Evolutionary conservation across 75 land plant genomes (phyloP).

Genomic region (Gnetum montanum): DNA sequence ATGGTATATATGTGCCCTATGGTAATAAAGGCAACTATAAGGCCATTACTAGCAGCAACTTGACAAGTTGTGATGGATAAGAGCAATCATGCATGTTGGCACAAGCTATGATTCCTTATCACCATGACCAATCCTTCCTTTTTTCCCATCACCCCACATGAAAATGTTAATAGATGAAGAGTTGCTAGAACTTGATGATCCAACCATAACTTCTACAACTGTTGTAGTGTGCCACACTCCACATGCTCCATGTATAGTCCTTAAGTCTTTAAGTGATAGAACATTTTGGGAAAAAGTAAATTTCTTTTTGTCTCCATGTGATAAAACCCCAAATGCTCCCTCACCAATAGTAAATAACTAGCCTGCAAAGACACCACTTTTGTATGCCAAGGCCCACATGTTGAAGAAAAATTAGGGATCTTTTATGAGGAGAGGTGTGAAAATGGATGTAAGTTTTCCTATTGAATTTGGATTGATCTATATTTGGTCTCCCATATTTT

Average conservation of each 20-base stretch:
- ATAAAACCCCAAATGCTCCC: conserved; percentile 52
- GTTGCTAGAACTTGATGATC: conserved; percentile 18
- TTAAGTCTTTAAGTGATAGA: conserved; percentile 32
- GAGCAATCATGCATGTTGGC: conserved; percentile 46
- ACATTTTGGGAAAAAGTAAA: conserved; percentile 29
- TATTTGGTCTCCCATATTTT: no score
- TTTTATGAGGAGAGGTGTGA: no score
- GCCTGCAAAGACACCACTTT: conserved; percentile 36
- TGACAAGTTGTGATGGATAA: conserved; percentile 43
- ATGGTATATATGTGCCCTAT: conserved; percentile 72
- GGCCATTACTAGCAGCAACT: conserved; percentile 75
- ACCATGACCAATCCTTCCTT: conserved; percentile 52
- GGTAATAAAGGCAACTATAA: conserved; percentile 80
- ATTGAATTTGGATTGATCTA: no score
- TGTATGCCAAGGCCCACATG: conserved; percentile 61
- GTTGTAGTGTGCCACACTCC: conserved; percentile 57
- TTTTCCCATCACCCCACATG: conserved; percentile 58
- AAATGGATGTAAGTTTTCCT: no score
- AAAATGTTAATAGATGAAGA: conserved; percentile 45
- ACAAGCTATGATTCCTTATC: conserved; percentile 44
- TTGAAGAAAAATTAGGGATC: conserved; percentile 35
- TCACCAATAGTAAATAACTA: conserved; percentile 57
- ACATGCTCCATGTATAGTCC: conserved; percentile 29
- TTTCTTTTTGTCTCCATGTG: conserved; percentile 31
- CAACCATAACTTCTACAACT: conserved; percentile 55